Base-by-base conservation (phyloP, 2,329 filamentous ascomycete species). In the Alternaria burnsii region DNA sequence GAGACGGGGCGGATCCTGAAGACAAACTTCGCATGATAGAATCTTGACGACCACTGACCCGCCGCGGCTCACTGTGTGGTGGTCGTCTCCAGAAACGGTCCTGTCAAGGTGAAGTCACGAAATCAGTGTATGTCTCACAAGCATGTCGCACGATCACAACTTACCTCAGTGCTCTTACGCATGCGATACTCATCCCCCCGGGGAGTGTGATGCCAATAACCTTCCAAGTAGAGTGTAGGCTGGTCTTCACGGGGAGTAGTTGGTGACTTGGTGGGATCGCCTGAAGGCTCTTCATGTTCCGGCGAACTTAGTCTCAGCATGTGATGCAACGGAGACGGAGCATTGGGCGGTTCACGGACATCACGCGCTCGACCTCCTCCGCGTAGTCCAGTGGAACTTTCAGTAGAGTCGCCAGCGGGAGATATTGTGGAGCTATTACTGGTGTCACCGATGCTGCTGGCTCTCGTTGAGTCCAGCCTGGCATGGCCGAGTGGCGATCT, bases 61-160 rank as follows among this genome's bases (percentile, higher is more conserved):
- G 67, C 34, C 65, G 64, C 30, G 72, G 71, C 56, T 74, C 71
- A 12, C 69, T 74, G 32, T 57, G 63, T 20, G 67, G 28, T 30
- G 28, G 4, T 30, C 28, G 28, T 30, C 28, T 30, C 28, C 28
- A 30, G 28, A 30, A 11, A 30, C 28, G 28, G 11, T 30, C 28
- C 28, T 30, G 28, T 11, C 10, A 30, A 30, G 9, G 11, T 10
- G 11, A 30, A 30, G 28, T 10, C 28, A 30, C 10, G 28, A 30
- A 30, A 12, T 30, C 12, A 30, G 28, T 30, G 28, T 30, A 11
- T 30, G 28, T 30, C 28, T 30, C 11, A 30, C 4, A 30, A 30
- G 11, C 28, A 11, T 30, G 28, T 30, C 28, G 28, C 9, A 30
- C 28, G 12, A 11, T 11, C 11, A 12, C 28, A 30, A 11, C 28